phyloP scores from a whole-genome alignment of 306 rosid species.

The Casuarina cunninghamiana region DNA sequence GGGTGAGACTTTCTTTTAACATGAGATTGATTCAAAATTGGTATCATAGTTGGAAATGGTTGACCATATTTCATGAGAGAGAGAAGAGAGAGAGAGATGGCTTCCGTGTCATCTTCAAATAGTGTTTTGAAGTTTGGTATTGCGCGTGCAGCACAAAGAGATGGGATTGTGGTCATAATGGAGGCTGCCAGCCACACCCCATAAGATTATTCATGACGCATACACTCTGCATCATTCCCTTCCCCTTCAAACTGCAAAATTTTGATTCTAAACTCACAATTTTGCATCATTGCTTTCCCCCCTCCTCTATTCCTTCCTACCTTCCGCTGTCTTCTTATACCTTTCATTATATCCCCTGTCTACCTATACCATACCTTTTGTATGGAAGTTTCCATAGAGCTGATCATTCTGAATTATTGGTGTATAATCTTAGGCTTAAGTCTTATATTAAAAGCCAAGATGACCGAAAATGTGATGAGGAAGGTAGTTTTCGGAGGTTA shows the following conservation, averaged over 20 bases:
- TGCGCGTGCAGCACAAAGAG: constrained; percentile 92
- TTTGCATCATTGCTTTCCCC: constrained; percentile 53
- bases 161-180: constrained; percentile 69
- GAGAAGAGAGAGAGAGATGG: constrained; percentile 15
- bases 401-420: constrained; percentile 50
- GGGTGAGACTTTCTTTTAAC: not conserved
- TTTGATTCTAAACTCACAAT: constrained; percentile 55
- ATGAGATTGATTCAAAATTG: not conserved
- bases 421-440: constrained; percentile 46
- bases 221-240: constrained; percentile 60
- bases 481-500: constrained; percentile 37
- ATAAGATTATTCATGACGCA: constrained; percentile 75
- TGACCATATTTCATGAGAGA: constrained; percentile 47
- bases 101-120: constrained; percentile 27
- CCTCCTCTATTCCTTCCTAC: not conserved
- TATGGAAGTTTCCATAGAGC: constrained; percentile 37
- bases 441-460: constrained; percentile 81
- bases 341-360: not conserved
- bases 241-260: constrained; percentile 45
- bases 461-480: constrained; percentile 41
- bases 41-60: constrained; percentile 33
- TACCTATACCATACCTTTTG: constrained; percentile 19
- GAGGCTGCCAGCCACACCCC: constrained; percentile 74
- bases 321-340: not conserved
- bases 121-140: constrained; percentile 75